phyloP scores from a whole-genome alignment of 2,329 filamentous ascomycete genomes.

The Penicillium janthinellum region DNA sequence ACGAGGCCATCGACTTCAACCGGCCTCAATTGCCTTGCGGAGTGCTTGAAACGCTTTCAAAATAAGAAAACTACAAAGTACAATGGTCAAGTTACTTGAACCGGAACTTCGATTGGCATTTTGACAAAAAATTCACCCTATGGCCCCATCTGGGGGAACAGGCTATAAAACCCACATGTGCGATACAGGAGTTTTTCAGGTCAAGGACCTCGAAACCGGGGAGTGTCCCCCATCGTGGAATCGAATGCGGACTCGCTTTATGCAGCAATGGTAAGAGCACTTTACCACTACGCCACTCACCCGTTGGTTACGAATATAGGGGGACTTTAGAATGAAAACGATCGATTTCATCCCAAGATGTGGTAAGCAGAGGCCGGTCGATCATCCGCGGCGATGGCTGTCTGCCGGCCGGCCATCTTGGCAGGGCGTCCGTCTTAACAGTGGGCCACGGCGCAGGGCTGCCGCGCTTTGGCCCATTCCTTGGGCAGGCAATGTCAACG shows the following conservation, averaged over 20 bases:
- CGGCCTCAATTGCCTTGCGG: neutral
- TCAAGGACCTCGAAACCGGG: neutral
- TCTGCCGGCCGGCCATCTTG: too few species aligned
- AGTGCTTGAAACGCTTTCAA: neutral
- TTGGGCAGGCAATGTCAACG: neutral
- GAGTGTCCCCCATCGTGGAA: neutral
- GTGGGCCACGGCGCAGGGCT: neutral
- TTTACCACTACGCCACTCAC: neutral
- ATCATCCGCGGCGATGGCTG: too few species aligned
- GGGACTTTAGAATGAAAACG: neutral
- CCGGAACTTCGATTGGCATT: neutral
- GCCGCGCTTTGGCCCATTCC: neutral
- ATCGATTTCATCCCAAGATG: too few species aligned
- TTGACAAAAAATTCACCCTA: conserved; percentile 8
- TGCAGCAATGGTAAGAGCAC: neutral
- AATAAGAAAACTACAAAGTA: neutral
- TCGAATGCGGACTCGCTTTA: conserved; percentile 6
- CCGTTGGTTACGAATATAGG: neutral
- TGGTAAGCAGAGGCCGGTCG: too few species aligned
- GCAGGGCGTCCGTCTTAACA: neutral
- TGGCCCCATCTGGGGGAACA: neutral
- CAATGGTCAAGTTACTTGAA: neutral
- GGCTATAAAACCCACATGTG: conserved; percentile 7
- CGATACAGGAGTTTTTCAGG: neutral
- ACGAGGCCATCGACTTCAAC: neutral